Percentiles rank a stretch among this genome's conserved stretches.
These are phyloP conservation scores for Penicillium sclerotiorum DNA, from an alignment of 2,329 filamentous ascomycete species.

Conservation along the genomic window DNA sequence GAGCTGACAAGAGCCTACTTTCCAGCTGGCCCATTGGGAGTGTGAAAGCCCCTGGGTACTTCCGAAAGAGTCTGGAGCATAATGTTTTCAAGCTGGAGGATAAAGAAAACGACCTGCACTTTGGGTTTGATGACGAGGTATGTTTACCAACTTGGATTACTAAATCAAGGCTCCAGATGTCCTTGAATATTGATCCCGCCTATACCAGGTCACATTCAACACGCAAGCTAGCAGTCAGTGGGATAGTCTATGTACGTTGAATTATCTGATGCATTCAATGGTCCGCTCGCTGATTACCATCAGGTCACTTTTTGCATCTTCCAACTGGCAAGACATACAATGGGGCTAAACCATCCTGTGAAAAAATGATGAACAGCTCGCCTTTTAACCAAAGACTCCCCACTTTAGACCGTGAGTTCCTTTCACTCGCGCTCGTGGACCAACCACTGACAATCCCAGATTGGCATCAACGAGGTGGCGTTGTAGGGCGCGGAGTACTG, in stretches of 20 bases:
- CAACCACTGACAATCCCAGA: constrained; percentile 26
- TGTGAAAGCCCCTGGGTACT: constrained; percentile 42
- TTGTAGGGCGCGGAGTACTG: constrained; percentile 56
- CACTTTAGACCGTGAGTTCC: constrained; percentile 24
- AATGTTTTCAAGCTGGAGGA: constrained; percentile 30
- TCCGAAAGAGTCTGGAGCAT: constrained; percentile 37
- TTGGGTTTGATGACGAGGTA: constrained; percentile 48
- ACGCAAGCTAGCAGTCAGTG: constrained; percentile 52
- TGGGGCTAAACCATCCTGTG: constrained; percentile 29
- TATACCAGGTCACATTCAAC: constrained; percentile 42
- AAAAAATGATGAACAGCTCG: constrained; percentile 20
- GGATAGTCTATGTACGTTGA: constrained; percentile 49
- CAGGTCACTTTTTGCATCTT: constrained; percentile 26
- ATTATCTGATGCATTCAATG: constrained; percentile 5
- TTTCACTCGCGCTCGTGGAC: background rate
- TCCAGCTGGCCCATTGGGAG: constrained; percentile 26
- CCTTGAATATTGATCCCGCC: no score
- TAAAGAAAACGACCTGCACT: constrained; percentile 36
- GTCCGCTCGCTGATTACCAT: constrained; percentile 26
- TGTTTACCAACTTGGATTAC: background rate
- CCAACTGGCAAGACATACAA: constrained; percentile 36
- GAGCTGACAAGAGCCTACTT: no score
- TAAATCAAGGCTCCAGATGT: no score
- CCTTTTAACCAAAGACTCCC: constrained; percentile 16
- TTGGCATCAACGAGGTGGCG: constrained; percentile 45